Evolutionary conservation across 2,329 filamentous ascomycete genomes (phyloP), one percentile per base, ranked within the genome.

Genomic region (Dendryphion nanum): DNA sequence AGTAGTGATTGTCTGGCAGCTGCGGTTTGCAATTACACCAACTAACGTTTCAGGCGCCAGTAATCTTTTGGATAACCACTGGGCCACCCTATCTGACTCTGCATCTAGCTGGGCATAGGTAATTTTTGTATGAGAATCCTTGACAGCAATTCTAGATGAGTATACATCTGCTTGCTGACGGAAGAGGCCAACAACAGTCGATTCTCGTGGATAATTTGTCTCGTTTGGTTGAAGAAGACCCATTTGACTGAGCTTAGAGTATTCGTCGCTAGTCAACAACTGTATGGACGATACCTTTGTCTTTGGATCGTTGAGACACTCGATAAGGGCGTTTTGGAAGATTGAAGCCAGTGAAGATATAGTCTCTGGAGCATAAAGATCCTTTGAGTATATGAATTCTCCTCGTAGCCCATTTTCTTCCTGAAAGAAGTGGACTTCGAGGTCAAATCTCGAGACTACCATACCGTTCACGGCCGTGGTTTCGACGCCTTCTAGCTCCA

Each of bases 11-110:
- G n/a, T n/a, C n/a, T n/a, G n/a, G n/a, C n/a, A n/a, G n/a, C n/a
- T n/a, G n/a, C n/a, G n/a, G n/a, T n/a, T n/a, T 33, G 57, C 64
- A 14, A 69, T 47, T n/a, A 70, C 61, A 23, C 65, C 55, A 19
- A 69, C 51, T 14, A 47, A 14, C 10, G 38, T 37, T 10, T 10
- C 8, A 15, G 16, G 12, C 12, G 31, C 18, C 18, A 33, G 6
- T 6, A 15, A 15, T 19, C 17, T 6, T 10, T 12, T 12, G 4
- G 20, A 15, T 10, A 33, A 4, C 12, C 15, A 6, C 7, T 20
- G 6, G 16, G 18, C 31, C 18, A 33, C 6, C 10, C 20, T 19
- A 7, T 18, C 15, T 7, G 31, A 19, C 8, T 7, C 10, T 10
- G 7, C 16, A 4, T 41, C 39, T 3, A 41, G 39, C 19, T 41